Evolutionary conservation across 2,329 filamentous ascomycete genomes (phyloP).

Genomic region (Colletotrichum tanaceti): DNA sequence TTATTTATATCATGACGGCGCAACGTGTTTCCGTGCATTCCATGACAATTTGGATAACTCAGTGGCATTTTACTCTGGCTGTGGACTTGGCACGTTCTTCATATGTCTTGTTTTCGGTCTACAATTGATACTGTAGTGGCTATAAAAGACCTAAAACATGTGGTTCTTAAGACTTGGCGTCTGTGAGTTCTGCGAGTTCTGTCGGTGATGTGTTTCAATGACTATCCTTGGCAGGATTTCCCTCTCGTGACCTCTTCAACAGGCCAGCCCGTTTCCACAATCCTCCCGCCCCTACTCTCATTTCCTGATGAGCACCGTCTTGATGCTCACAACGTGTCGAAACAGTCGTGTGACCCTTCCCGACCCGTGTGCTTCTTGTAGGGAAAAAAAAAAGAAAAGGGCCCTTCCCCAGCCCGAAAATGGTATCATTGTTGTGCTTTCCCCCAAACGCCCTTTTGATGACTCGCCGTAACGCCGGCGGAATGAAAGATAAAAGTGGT

Average conservation of each 20-base stretch:
- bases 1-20: not conserved
- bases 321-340: constrained; percentile 8
- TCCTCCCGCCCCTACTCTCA: not conserved
- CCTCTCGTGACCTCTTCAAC: not conserved
- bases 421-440: constrained; percentile 37
- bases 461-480: constrained; percentile 23
- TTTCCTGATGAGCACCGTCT: not conserved
- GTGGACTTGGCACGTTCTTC: not conserved
- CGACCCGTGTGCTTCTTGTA: constrained; percentile 8
- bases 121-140: constrained; percentile 21
- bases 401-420: constrained; percentile 22
- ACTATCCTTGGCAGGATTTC: not conserved
- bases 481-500: constrained; percentile 5
- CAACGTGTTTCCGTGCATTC: not conserved
- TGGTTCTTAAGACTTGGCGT: not conserved
- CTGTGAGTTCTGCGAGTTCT: constrained; percentile 4
- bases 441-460: constrained; percentile 19
- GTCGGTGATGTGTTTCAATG: not conserved
- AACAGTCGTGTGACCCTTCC: constrained; percentile 1
- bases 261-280: constrained; percentile 12
- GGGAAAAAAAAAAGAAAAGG: not conserved
- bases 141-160: constrained; percentile 12
- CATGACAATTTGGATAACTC: not conserved
- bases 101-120: not conserved
- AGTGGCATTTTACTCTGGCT: too few species aligned